phyloP scores from a whole-genome alignment of 2,329 filamentous ascomycete species.

The Apiospora pterosperma region DNA sequence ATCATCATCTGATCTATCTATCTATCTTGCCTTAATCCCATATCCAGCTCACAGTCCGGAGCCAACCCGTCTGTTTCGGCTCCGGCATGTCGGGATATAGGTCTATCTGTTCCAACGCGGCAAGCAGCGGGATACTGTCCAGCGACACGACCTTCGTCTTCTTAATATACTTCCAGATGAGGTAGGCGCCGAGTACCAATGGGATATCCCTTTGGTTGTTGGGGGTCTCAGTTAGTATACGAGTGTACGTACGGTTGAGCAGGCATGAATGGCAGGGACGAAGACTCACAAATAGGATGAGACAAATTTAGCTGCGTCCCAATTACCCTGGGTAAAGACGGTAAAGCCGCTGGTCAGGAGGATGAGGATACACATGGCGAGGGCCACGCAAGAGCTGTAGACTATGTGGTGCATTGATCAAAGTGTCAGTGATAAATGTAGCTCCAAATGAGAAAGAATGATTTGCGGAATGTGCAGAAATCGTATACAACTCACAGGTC shows the following conservation, averaged over 20 bases:
- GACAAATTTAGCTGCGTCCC: slow-evolving; percentile 54
- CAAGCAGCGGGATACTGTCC: slow-evolving; percentile 46
- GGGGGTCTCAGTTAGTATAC: background rate
- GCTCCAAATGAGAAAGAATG: background rate
- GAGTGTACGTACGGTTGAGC: background rate
- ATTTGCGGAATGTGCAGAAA: background rate
- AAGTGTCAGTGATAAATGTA: slow-evolving; percentile 1
- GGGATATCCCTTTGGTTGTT: slow-evolving; percentile 52
- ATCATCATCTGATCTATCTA: background rate
- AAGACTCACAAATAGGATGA: slow-evolving; percentile 59
- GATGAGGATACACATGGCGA: slow-evolving; percentile 61
- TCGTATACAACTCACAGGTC: slow-evolving; percentile 46
- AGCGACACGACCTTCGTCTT: slow-evolving; percentile 54
- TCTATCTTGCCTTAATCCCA: slow-evolving; percentile 18
- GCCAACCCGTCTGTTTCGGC: slow-evolving; percentile 21
- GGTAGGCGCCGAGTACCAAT: slow-evolving; percentile 52
- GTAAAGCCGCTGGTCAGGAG: slow-evolving; percentile 68
- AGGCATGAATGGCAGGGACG: no score
- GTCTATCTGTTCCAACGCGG: slow-evolving; percentile 48
- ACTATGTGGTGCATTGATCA: slow-evolving; percentile 29
- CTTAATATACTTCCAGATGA: slow-evolving; percentile 64
- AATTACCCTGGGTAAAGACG: slow-evolving; percentile 58
- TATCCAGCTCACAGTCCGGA: slow-evolving; percentile 31
- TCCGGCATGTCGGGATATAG: slow-evolving; percentile 26
- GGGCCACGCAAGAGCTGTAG: slow-evolving; percentile 57